A percentile compares a stretch with the other conserved stretches of the same genome.
phyloP scores from a whole-genome alignment of 495 filamentous ascomycete species.

The Polyplosphaeria fusca region DNA sequence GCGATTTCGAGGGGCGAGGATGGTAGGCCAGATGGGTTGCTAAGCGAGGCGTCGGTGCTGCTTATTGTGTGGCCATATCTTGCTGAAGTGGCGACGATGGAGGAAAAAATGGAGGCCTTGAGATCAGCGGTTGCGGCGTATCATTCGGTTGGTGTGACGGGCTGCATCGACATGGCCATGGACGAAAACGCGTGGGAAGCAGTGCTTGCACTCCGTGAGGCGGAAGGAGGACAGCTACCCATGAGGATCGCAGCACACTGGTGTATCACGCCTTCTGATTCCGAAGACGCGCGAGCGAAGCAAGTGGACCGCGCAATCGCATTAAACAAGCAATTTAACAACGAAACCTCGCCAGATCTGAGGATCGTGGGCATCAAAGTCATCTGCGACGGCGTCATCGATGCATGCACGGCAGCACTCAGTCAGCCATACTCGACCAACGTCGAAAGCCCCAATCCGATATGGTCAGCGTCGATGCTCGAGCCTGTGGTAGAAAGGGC shows the following conservation, averaged over 20 bases:
- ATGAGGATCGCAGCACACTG: slow-evolving; percentile 64
- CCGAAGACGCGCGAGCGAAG: slow-evolving; percentile 44
- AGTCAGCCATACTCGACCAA: slow-evolving; percentile 58
- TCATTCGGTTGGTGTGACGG: slow-evolving; percentile 57
- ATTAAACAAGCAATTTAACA: slow-evolving; percentile 49
- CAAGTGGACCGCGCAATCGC: slow-evolving; percentile 61
- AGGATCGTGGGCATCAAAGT: slow-evolving; percentile 64
- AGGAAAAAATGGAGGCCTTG: slow-evolving; percentile 54
- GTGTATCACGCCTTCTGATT: slow-evolving; percentile 52
- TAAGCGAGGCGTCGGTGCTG: slow-evolving; percentile 57
- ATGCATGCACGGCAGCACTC: slow-evolving; percentile 64
- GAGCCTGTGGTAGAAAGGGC: slow-evolving; percentile 55
- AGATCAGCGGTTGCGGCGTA: slow-evolving; percentile 51
- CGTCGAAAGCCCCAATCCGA: slow-evolving; percentile 47
- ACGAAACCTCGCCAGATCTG: slow-evolving; percentile 50
- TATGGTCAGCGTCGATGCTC: slow-evolving; percentile 55
- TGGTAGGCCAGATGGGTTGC: slow-evolving; percentile 53
- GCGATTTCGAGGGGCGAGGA: slow-evolving; percentile 53
- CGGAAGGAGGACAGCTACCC: slow-evolving; percentile 41
- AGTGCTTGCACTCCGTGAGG: slow-evolving; percentile 40
- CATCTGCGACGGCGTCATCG: slow-evolving; percentile 66
- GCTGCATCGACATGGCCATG: slow-evolving; percentile 70
- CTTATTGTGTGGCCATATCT: slow-evolving; percentile 58
- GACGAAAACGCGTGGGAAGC: slow-evolving; percentile 59
- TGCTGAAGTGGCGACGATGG: slow-evolving; percentile 50